Evolutionary conservation across 2,329 filamentous ascomycete species (phyloP), one percentile per base, ranked within the genome.

Genomic region (Aspergillus flavus): DNA sequence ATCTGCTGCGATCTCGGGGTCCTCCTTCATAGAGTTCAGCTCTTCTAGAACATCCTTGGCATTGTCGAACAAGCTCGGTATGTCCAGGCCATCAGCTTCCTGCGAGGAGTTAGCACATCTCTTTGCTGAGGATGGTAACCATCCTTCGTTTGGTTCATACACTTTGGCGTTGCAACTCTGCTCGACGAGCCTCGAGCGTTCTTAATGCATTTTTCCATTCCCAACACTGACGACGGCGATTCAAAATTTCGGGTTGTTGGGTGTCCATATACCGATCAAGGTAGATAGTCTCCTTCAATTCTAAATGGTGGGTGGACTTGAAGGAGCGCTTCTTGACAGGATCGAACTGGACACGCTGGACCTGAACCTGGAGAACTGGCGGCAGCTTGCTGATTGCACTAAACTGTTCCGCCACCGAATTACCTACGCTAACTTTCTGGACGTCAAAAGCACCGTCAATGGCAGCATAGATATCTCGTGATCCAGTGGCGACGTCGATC

Each of bases 361-460:
- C 92, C 68, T 93, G 91, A 52, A 99, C 88, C 71, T 97, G 94
- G 21, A 98, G 82, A 36, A 99, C 87, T 0, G 94, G 93, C 0
- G 95, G 93, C 12, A 94, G 81, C n/a, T 84, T 84, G 65, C 86
- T 87, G 66, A 96, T 91, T 1, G 91, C 89, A 7, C 88, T 88
- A 75, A 90, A 94, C 62, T 86, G 83, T 77, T 84, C 80, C 62
- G 87, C 79, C 73, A 86, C 71, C 72, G 81, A 73, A n/a, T 86
- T 86, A 63, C 87, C 87, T 28, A 90, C 85, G 36, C 89, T 88
- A 34, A 94, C 86, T 32, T 89, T 86, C 70, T 95, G 90, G 54
- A 90, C 86, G 70, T 96, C 93, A 73, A 97, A 97, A 59, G 91
- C 90, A 45, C 89, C 89, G 69, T 96, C 93, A 3, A 99, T 86